Evolutionary conservation across 2,329 filamentous ascomycete genomes (phyloP).

Genomic region (Pyrenophora seminiperda): DNA sequence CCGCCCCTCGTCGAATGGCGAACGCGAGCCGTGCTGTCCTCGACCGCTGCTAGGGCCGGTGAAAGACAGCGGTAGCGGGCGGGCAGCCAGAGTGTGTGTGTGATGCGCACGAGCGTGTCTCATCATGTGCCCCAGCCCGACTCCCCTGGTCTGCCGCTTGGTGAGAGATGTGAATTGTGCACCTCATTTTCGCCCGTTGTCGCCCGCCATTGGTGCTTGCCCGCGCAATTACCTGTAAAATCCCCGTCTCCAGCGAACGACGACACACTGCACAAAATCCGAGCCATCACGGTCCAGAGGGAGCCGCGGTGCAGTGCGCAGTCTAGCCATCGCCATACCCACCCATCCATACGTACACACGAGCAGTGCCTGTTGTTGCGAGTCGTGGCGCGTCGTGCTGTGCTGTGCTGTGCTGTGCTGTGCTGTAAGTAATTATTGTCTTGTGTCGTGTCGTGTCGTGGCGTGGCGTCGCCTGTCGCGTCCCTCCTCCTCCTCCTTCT

Average conservation of each 20-base stretch:
- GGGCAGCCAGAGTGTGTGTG: constrained; percentile 15
- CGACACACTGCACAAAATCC: constrained; percentile 9
- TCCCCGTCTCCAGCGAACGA: constrained; percentile 15
- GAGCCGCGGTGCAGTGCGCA: not conserved
- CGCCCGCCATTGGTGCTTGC: constrained; percentile 12
- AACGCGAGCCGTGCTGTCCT: constrained; percentile 10
- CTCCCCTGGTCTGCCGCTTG: constrained; percentile 22
- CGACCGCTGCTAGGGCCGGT: constrained; percentile 4
- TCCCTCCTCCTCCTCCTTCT: constrained; percentile 2
- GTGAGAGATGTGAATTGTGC: constrained; percentile 8
- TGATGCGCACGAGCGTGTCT: constrained; percentile 23
- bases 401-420: too few relatives aligned
- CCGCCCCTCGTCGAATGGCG: constrained; percentile 3
- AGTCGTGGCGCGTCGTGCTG: too few relatives aligned
- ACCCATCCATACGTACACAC: too few relatives aligned
- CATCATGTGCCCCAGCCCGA: constrained; percentile 21
- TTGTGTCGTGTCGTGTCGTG: too few relatives aligned
- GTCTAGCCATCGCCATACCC: constrained; percentile 9
- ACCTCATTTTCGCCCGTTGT: constrained; percentile 7
- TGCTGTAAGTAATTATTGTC: too few relatives aligned
- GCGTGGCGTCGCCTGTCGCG: not conserved
- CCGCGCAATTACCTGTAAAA: constrained; percentile 10
- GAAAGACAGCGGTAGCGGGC: constrained; percentile 6
- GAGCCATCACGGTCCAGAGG: not conserved
- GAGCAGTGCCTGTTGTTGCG: not conserved